Conservation (phyloP, 768 basidiomycete species). For the Pisolithus orientalis region DNA sequence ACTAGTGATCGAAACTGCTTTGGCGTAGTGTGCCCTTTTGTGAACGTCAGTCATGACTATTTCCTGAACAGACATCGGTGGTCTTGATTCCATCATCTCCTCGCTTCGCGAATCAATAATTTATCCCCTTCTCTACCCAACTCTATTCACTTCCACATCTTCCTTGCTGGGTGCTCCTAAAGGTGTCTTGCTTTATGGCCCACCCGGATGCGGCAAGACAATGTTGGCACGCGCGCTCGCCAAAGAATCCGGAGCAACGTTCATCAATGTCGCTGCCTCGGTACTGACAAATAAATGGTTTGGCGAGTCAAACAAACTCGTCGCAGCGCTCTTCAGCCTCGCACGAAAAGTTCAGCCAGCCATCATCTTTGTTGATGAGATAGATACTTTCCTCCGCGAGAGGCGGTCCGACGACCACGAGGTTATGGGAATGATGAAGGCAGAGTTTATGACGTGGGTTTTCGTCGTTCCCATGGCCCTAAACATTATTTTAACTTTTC, state of each 20-base stretch:
- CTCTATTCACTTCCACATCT: conserved; percentile 77
- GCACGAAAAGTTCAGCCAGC: conserved; percentile 90
- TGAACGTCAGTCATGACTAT: no score
- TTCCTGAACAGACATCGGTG: conserved; percentile 68
- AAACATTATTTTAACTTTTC: no score
- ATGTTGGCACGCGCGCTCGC: conserved; percentile 99
- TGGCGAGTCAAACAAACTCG: conserved; percentile 91
- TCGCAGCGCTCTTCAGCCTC: conserved; percentile 89
- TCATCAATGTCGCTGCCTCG: conserved; percentile 81
- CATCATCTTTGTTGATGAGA: conserved; percentile 99
- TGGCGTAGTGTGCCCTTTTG: no score
- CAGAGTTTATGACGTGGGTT: conserved; percentile 86
- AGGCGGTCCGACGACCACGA: conserved; percentile 89
- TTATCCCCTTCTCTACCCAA: conserved; percentile 87
- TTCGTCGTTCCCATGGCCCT: conserved; percentile 3
- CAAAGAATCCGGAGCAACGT: conserved; percentile 94
- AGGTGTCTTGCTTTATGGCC: conserved; percentile 92
- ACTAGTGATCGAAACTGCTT: not conserved
- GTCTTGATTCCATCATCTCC: conserved; percentile 83
- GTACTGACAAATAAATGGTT: conserved; percentile 80
- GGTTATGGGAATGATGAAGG: conserved; percentile 98
- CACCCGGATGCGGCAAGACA: conserved; percentile 98
- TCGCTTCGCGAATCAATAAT: conserved; percentile 94
- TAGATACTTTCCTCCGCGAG: conserved; percentile 91
- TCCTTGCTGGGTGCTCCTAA: conserved; percentile 87